Evolutionary conservation across 2,329 filamentous ascomycete species (phyloP).

Genomic region (Pyricularia pennisetigena): DNA sequence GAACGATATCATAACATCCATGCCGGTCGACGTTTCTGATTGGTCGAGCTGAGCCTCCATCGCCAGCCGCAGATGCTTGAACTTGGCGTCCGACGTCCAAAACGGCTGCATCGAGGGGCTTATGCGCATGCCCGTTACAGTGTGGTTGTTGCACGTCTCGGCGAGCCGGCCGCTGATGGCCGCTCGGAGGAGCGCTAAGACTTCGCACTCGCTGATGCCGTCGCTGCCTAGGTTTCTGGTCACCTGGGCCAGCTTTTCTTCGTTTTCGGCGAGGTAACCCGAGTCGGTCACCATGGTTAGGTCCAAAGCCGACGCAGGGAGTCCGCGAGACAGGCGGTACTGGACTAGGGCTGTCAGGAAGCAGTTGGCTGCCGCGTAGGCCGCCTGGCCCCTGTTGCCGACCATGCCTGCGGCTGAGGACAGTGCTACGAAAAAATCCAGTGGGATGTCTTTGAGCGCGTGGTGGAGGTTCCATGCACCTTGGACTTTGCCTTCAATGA

Average conservation of each 20-base stretch:
- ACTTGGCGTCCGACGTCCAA: slow-evolving; percentile 43
- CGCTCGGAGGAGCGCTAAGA: slow-evolving; percentile 11
- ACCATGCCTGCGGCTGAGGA: slow-evolving; percentile 30
- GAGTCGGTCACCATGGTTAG: slow-evolving; percentile 40
- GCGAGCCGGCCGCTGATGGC: slow-evolving; percentile 9
- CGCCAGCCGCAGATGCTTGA: slow-evolving; percentile 32
- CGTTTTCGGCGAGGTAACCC: slow-evolving; percentile 36
- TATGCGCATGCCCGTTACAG: slow-evolving; percentile 42
- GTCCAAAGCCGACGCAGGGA: slow-evolving; percentile 33
- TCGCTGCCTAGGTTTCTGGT: slow-evolving; percentile 14
- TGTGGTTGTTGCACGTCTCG: slow-evolving; percentile 27
- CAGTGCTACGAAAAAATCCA: slow-evolving; percentile 46
- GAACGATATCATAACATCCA: slow-evolving; percentile 26
- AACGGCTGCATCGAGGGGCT: slow-evolving; percentile 33
- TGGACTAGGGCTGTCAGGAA: slow-evolving; percentile 29
- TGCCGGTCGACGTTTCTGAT: slow-evolving; percentile 15
- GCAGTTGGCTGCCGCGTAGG: slow-evolving; percentile 36
- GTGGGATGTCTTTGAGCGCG: slow-evolving; percentile 22
- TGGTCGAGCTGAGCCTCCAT: slow-evolving; percentile 23
- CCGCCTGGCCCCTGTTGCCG: slow-evolving; percentile 40
- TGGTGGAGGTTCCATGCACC: slow-evolving; percentile 45
- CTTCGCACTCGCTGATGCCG: slow-evolving; percentile 12
- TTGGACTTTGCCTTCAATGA: slow-evolving; percentile 40
- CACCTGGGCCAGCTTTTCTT: slow-evolving; percentile 33
- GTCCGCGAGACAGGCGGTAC: slow-evolving; percentile 21